A percentile compares a stretch with the other conserved stretches of the same genome.
phyloP scores from a whole-genome alignment of 2,329 filamentous ascomycete genomes.

The Salinomyces thailandicus region DNA sequence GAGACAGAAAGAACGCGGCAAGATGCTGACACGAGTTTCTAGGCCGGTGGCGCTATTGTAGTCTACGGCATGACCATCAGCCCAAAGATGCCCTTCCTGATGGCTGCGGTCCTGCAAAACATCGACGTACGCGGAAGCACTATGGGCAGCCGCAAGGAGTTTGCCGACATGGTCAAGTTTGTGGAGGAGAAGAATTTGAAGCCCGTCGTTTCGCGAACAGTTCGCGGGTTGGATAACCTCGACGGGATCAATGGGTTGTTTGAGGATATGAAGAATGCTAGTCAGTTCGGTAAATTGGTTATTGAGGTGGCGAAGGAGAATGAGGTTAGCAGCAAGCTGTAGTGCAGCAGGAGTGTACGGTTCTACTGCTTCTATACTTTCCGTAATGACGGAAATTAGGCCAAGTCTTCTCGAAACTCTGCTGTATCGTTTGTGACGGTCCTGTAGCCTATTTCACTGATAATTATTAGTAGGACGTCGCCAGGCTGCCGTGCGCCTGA shows the following conservation, averaged over 20 bases:
- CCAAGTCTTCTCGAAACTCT: no score
- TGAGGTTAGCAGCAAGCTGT: constrained; percentile 20
- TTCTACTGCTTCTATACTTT: background rate
- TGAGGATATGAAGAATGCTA: constrained; percentile 74
- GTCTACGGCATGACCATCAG: constrained; percentile 84
- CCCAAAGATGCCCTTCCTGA: constrained; percentile 78
- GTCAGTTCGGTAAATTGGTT: constrained; percentile 88
- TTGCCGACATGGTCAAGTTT: constrained; percentile 81
- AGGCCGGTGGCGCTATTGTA: constrained; percentile 69
- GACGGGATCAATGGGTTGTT: constrained; percentile 74
- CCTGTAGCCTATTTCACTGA: no score
- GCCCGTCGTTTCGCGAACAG: constrained; percentile 62
- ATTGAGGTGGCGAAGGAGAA: constrained; percentile 49
- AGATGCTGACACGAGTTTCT: no score
- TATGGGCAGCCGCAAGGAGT: constrained; percentile 86
- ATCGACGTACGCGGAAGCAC: constrained; percentile 77
- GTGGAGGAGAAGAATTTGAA: constrained; percentile 61
- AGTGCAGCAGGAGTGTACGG: constrained; percentile 8
- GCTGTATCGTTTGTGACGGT: no score
- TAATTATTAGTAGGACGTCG: no score
- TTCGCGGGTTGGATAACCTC: constrained; percentile 62
- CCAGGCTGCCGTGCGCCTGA: no score
- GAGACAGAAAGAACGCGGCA: no score
- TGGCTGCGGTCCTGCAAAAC: constrained; percentile 76
- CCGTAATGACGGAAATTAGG: no score